A percentile compares a stretch with the other conserved stretches of the same genome.
These are phyloP conservation scores for Stentor roeselii DNA, from an alignment of 73 alveolate genomes.

Conservation along the genomic window DNA sequence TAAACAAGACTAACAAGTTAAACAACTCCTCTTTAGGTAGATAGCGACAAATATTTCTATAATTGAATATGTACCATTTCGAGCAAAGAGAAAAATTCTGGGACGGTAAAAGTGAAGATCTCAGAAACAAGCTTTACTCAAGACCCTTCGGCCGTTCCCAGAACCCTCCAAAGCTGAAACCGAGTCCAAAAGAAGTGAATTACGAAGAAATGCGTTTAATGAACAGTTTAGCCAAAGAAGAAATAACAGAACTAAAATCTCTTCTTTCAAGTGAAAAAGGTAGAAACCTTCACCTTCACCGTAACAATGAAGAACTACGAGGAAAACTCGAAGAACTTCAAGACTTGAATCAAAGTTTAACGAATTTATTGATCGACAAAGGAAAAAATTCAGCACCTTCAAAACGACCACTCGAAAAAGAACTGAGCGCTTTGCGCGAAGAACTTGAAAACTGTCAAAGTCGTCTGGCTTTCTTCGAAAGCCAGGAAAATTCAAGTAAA, in stretches of 20 bases:
- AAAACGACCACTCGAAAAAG: not conserved
- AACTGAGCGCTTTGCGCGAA: not conserved
- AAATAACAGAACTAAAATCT: not conserved
- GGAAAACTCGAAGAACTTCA: not conserved
- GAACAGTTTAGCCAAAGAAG: not conserved
- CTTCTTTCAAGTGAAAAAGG: not conserved
- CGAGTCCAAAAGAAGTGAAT: not conserved
- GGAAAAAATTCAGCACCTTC: not conserved
- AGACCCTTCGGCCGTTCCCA: not conserved
- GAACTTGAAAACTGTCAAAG: not conserved
- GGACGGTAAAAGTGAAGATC: not conserved
- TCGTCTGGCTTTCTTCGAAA: no score
- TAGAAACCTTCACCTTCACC: not conserved
- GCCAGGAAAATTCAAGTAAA: not conserved
- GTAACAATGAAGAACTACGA: not conserved
- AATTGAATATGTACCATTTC: not conserved
- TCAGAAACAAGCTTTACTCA: not conserved
- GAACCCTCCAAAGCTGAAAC: not conserved
- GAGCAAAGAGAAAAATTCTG: not conserved
- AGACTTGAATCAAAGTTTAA: no score
- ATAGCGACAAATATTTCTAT: no score
- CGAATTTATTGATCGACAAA: not conserved
- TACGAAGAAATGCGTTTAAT: not conserved
- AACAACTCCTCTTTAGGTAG: no score
- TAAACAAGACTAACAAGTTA: no score